Conservation (phyloP, 164 flowering plant species). For the Chimonanthus salicifolius region DNA sequence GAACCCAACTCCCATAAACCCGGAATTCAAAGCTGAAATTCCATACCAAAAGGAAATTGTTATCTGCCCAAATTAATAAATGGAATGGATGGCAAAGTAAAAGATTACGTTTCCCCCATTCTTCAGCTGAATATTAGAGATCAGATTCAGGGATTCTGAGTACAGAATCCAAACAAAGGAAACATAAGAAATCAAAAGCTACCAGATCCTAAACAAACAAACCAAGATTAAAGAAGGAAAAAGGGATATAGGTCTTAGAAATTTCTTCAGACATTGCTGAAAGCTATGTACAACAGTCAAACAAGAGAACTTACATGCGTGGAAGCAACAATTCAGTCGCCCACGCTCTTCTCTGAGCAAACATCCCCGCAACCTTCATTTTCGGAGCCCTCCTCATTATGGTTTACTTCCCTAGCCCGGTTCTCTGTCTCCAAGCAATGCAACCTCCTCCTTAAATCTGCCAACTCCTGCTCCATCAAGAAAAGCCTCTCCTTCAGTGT, state of each 20-base stretch:
- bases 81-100: too few relatives aligned
- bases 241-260: neutral
- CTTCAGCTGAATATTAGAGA: too few relatives aligned
- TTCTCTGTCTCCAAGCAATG: constrained; percentile 54
- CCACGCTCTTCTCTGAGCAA: constrained; percentile 32
- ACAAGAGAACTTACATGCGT: neutral
- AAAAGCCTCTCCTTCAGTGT: constrained; percentile 81
- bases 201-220: neutral
- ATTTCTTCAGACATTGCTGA: neutral
- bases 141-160: too few relatives aligned
- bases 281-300: constrained; percentile 3
- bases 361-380: constrained; percentile 45
- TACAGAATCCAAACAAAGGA: too few relatives aligned
- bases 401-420: constrained; percentile 25
- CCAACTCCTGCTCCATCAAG: constrained; percentile 83
- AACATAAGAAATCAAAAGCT: too few relatives aligned
- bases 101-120: too few relatives aligned
- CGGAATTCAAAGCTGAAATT: too few relatives aligned
- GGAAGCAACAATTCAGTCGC: constrained; percentile 20
- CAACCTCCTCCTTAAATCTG: constrained; percentile 73
- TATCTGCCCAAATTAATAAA: too few relatives aligned
- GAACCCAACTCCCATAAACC: too few relatives aligned
- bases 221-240: neutral
- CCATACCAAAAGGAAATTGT: too few relatives aligned
- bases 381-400: constrained; percentile 56